Evolutionary conservation across 2,329 filamentous ascomycete genomes (phyloP).

Genomic region (Fusarium denticulatum): DNA sequence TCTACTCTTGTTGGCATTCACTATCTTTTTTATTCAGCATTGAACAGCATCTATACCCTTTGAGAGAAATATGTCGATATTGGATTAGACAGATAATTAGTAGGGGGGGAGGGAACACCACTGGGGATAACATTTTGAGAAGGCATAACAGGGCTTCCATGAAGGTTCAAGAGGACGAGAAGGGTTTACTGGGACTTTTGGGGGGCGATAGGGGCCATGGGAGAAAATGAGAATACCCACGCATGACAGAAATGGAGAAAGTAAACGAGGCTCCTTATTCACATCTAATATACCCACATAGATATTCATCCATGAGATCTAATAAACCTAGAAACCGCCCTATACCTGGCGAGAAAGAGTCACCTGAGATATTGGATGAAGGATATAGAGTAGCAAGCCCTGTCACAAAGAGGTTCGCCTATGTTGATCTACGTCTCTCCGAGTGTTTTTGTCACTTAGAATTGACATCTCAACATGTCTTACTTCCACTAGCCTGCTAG

Average conservation of each 20-base stretch:
- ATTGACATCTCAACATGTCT: neutral
- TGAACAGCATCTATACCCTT: conserved; percentile 20
- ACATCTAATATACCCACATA: conserved; percentile 5
- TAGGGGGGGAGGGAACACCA: neutral
- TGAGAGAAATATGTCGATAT: conserved; percentile 7
- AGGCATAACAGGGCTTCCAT: neutral
- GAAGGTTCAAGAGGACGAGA: neutral
- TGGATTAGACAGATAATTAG: conserved; percentile 2
- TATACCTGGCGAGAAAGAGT: neutral
- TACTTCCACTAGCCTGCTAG: neutral
- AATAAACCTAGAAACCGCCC: neutral
- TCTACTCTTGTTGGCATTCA: neutral
- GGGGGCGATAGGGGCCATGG: neutral
- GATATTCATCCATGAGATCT: neutral
- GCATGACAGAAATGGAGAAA: neutral
- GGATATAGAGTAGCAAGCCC: neutral
- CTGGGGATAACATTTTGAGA: neutral
- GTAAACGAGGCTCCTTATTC: neutral
- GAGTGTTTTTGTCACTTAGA: neutral
- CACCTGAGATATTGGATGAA: neutral
- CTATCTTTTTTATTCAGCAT: neutral
- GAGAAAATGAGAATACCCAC: neutral
- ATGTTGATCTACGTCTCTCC: neutral
- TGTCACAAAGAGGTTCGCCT: neutral
- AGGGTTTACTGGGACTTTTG: neutral